phyloP scores from a whole-genome alignment of 2,329 filamentous ascomycete genomes.

The Allantophomopsis lycopodina region DNA sequence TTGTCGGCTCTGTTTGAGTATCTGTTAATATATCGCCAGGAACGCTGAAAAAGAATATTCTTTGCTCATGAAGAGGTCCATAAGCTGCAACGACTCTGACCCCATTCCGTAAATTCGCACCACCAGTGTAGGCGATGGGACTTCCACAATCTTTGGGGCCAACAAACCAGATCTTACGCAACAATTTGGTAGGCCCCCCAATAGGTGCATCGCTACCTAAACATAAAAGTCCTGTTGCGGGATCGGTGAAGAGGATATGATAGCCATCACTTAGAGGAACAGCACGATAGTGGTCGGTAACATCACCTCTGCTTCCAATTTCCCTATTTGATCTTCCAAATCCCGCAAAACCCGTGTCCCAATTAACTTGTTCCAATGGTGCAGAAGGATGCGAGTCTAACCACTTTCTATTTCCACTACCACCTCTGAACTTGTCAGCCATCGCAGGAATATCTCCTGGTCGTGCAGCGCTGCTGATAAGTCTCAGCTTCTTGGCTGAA shows the following conservation, averaged over 20 bases:
- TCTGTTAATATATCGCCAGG: slow-evolving; percentile 39
- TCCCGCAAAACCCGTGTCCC: not conserved
- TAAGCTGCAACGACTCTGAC: slow-evolving; percentile 45
- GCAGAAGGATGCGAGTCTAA: slow-evolving; percentile 2
- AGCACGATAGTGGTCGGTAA: slow-evolving; percentile 45
- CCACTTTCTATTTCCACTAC: slow-evolving; percentile 10
- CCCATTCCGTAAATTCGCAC: slow-evolving; percentile 40
- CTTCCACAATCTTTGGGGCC: slow-evolving; percentile 16
- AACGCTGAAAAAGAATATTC: slow-evolving; percentile 45
- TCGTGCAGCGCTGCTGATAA: slow-evolving; percentile 46
- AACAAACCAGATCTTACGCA: slow-evolving; percentile 41
- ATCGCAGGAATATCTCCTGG: slow-evolving; percentile 18
- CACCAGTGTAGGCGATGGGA: slow-evolving; percentile 40
- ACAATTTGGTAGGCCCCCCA: slow-evolving; percentile 37
- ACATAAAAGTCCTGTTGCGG: slow-evolving; percentile 37
- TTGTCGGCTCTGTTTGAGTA: slow-evolving; percentile 8
- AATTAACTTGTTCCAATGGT: not conserved
- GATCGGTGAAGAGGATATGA: slow-evolving; percentile 52
- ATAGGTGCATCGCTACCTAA: slow-evolving; percentile 47
- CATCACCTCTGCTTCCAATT: slow-evolving; percentile 8
- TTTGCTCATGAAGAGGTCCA: slow-evolving; percentile 21
- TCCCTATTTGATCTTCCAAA: slow-evolving; percentile 1
- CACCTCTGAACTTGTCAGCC: slow-evolving; percentile 8
- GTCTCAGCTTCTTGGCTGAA: slow-evolving; percentile 38
- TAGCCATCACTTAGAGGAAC: slow-evolving; percentile 51